Evolutionary conservation across 306 rosid species (phyloP), one percentile per base, ranked within the genome.

Genomic region (Trifolium repens): DNA sequence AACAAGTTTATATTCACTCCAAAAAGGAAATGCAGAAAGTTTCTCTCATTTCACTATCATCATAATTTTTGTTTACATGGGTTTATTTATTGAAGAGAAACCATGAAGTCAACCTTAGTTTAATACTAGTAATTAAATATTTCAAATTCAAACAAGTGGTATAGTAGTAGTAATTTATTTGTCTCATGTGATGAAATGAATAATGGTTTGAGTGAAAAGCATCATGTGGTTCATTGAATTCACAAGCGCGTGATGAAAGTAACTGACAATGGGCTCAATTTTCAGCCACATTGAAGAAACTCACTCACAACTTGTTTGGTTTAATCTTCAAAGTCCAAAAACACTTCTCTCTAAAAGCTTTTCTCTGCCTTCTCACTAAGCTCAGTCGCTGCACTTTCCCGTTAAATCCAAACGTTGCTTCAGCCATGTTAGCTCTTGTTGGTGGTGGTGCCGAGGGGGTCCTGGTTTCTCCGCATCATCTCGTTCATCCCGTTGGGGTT

Each of bases 171-270:
- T 15, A 26, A 58, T 27, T 58, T 60, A 58, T 27, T 58, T 60
- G 66, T 60, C 42, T 60, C 42, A 7, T 7, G 10, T 50, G 37
- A 11, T 58, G n/a, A n/a, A 58, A 59, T 60, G 40, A 14, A 60
- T n/a, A 14, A 7, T 59, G 17, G 65, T 13, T 40, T 13, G 5
- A 27, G 10, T 30, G 67, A 27, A 60, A 14, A 60, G 42, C 55
- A 57, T 74, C 55, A 57, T 74, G 78, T 63, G 71, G 15, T 61
- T 34, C 54, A 50, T 65, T 66, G 9, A 61, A 19, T 47, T 62
- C 52, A 32, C 4, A 47, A 62, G 34, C 71, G 35, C 62, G 62
- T 62, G 46, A 30, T 11, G 9, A 22, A 50, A n/a, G 40, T 64
- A 63, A 75, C 40, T 63, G 53, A 61, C 72, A 22, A 14, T 50